Evolutionary conservation across 78 protist genomes (phyloP).

Genomic region (Polysphondylium violaceum): DNA sequence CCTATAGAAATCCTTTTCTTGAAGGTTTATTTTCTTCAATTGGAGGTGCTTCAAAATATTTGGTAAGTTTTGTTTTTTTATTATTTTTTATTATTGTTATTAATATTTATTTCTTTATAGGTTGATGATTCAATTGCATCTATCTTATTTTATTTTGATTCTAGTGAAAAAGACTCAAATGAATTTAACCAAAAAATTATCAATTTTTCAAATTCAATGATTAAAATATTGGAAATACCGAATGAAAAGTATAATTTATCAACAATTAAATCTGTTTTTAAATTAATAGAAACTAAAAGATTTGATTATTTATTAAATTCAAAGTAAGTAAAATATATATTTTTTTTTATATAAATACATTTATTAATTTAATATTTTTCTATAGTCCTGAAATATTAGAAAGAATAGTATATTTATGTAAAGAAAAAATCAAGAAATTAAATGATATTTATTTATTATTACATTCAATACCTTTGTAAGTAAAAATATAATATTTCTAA

Average conservation of each 20-base stretch:
- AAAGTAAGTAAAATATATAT: background rate
- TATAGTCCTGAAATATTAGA: background rate
- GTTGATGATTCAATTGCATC: constrained; percentile 12
- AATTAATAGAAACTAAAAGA: constrained; percentile 13
- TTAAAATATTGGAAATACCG: background rate
- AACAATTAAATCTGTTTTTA: constrained; percentile 29
- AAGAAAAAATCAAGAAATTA: background rate
- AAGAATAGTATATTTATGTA: background rate
- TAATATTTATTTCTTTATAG: background rate
- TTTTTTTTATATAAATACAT: background rate
- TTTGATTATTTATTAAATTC: constrained; percentile 5
- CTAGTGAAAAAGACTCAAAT: background rate
- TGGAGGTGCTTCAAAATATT: constrained; percentile 59
- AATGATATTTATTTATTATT: constrained; percentile 56
- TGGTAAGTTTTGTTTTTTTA: background rate
- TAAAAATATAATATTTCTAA: background rate
- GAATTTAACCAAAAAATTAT: background rate
- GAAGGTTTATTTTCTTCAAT: constrained; percentile 58
- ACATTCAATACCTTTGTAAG: constrained; percentile 33
- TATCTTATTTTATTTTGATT: background rate
- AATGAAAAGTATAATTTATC: background rate
- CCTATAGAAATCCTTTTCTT: constrained; percentile 1
- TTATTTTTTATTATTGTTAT: background rate
- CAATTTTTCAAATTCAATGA: background rate
- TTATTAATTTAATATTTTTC: background rate